Percentiles rank a stretch among this genome's conserved stretches.
phyloP scores from a whole-genome alignment of 495 filamentous ascomycete species.

The Parachaetomium inaequale region DNA sequence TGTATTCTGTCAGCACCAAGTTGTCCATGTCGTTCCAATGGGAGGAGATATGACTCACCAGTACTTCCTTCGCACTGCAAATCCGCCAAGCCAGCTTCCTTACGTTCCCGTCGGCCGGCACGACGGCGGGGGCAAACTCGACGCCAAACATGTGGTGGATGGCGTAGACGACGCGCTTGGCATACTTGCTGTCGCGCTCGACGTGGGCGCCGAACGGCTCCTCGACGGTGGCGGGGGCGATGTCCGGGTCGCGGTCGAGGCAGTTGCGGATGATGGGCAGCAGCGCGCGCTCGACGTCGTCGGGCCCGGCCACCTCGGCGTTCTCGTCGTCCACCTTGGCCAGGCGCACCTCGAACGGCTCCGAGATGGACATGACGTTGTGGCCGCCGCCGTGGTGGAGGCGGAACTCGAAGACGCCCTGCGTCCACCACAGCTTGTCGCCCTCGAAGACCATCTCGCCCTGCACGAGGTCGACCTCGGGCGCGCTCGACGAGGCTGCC shows the following conservation, averaged over 20 bases:
- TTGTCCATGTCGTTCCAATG: too few relatives aligned
- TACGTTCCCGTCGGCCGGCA: slow-evolving; percentile 88
- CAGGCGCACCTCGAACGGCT: slow-evolving; percentile 88
- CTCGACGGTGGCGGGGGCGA: slow-evolving; percentile 75
- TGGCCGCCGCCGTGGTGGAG: slow-evolving; percentile 95
- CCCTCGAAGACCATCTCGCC: slow-evolving; percentile 88
- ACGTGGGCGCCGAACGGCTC: slow-evolving; percentile 81
- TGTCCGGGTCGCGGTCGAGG: slow-evolving; percentile 86
- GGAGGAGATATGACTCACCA: slow-evolving; percentile 59
- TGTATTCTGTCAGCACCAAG: slow-evolving; percentile 29
- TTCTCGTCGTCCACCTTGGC: slow-evolving; percentile 68
- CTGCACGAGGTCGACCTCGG: slow-evolving; percentile 48
- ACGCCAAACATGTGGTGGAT: slow-evolving; percentile 97
- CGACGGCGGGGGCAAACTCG: slow-evolving; percentile 89
- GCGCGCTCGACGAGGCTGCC: slow-evolving; percentile 51
- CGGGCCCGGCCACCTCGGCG: slow-evolving; percentile 49
- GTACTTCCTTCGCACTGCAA: slow-evolving; percentile 88
- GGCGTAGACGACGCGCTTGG: slow-evolving; percentile 85
- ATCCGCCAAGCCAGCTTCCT: slow-evolving; percentile 91
- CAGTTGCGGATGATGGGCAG: slow-evolving; percentile 84
- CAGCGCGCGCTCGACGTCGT: slow-evolving; percentile 66
- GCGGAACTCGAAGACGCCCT: slow-evolving; percentile 91
- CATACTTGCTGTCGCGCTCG: slow-evolving; percentile 82
- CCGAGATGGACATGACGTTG: slow-evolving; percentile 92
- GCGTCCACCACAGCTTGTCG: slow-evolving; percentile 96